Percentiles rank a stretch among this genome's conserved stretches.
Conservation (phyloP, 805 yeast genomes). For the Candida odintsovae region DNA sequence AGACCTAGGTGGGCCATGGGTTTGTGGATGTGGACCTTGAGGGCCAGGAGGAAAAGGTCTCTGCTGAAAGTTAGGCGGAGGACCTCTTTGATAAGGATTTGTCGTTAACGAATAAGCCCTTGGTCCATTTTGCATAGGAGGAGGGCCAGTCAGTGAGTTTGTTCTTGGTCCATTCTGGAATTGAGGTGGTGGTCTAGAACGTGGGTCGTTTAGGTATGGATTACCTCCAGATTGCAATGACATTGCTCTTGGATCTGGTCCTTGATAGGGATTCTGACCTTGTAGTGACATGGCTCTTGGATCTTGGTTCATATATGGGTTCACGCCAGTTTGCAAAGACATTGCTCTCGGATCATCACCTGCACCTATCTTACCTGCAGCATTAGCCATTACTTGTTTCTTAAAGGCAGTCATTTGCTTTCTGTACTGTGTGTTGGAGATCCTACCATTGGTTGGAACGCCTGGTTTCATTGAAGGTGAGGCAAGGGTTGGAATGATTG, state of each 20-base stretch:
- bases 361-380: constrained; percentile 32
- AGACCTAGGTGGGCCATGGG: background rate
- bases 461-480: constrained; percentile 23
- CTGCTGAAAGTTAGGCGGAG: background rate
- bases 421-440: constrained; percentile 57
- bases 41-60: background rate
- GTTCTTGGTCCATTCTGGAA: constrained; percentile 12
- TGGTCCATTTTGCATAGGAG: constrained; percentile 2
- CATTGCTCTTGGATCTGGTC: constrained; percentile 26
- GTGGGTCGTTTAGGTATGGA: constrained; percentile 16
- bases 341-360: constrained; percentile 38
- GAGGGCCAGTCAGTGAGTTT: constrained; percentile 13
- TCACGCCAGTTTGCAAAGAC: constrained; percentile 32
- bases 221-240: constrained; percentile 33
- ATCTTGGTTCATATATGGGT: constrained; percentile 16
- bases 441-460: constrained; percentile 15
- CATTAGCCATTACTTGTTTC: constrained; percentile 44
- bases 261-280: constrained; percentile 28
- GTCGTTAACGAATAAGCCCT: constrained; percentile 21
- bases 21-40: constrained; percentile 3
- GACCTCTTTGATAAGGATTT: constrained; percentile 14
- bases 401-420: constrained; percentile 64
- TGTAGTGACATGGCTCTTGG: constrained; percentile 32
- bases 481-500: constrained; percentile 67
- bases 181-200: constrained; percentile 15